These are phyloP conservation scores for Penicillium roqueforti DNA, from an alignment of 495 filamentous ascomycete genomes.

Conservation along the genomic window DNA sequence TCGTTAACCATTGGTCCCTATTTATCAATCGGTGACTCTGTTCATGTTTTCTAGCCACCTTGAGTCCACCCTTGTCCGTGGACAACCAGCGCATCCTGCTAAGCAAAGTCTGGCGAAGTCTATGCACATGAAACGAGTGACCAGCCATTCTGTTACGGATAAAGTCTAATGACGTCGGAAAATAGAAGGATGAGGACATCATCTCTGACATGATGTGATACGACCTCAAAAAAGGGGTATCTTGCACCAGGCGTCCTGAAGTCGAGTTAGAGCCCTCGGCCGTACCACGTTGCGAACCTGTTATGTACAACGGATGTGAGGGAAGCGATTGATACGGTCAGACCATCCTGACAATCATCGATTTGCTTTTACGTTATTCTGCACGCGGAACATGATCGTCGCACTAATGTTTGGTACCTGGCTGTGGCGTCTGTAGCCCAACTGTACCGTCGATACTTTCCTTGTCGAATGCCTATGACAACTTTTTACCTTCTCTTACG, in stretches of 20 bases:
- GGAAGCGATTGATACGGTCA: conserved; percentile 11
- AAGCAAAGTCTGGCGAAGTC: background rate
- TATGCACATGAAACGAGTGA: background rate
- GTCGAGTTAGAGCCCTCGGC: background rate
- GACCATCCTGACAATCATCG: conserved; percentile 11
- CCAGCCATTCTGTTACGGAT: background rate
- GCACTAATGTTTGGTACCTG: conserved; percentile 8
- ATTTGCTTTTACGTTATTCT: background rate
- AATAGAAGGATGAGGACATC: background rate
- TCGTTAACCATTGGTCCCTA: conserved; percentile 4
- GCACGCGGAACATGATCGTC: conserved; percentile 23
- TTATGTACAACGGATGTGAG: background rate
- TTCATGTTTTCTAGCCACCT: conserved; percentile 6
- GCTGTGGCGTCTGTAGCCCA: conserved; percentile 6
- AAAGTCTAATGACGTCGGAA: background rate
- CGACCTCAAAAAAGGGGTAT: background rate
- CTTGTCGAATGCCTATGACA: conserved; percentile 3
- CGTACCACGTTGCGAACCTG: background rate
- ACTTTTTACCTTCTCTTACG: background rate
- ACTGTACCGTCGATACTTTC: conserved; percentile 18
- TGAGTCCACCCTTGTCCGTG: conserved; percentile 11
- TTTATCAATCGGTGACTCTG: conserved; percentile 26
- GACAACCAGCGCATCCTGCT: conserved; percentile 5
- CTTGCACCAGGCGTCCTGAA: background rate
- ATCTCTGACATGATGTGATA: background rate